Evolutionary conservation across 2,329 filamentous ascomycete species (phyloP).

Genomic region (Paecilomyces formosus): DNA sequence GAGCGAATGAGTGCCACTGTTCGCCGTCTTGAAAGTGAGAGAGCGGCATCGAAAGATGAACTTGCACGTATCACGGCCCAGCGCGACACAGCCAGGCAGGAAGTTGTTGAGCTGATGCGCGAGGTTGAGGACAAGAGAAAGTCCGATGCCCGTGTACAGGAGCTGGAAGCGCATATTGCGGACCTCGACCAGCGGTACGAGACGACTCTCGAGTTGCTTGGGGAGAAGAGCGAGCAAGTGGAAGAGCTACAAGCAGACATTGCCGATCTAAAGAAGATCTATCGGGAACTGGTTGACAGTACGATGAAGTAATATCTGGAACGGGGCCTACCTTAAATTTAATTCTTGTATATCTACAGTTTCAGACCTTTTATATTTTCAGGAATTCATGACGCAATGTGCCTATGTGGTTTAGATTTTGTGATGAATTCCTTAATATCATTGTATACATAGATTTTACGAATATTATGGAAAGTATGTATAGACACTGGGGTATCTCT

Average conservation of each 20-base stretch:
- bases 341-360: conserved; percentile 8
- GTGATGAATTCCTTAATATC: neutral
- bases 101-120: conserved; percentile 85
- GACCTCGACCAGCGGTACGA: conserved; percentile 73
- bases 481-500: neutral
- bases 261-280: conserved; percentile 90
- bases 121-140: conserved; percentile 66
- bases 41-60: conserved; percentile 82
- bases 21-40: conserved; percentile 82
- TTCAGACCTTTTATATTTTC: conserved; percentile 1
- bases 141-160: conserved; percentile 52
- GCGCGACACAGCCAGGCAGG: conserved; percentile 81
- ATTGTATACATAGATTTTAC: neutral
- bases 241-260: conserved; percentile 88
- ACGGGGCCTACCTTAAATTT: neutral
- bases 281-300: conserved; percentile 81
- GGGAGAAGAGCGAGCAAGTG: conserved; percentile 92
- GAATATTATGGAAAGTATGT: neutral
- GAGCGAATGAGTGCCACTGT: conserved; percentile 94
- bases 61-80: conserved; percentile 71
- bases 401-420: conserved; percentile 1
- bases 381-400: neutral
- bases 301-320: conserved; percentile 56
- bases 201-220: conserved; percentile 86
- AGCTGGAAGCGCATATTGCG: conserved; percentile 60